Evolutionary conservation across 2,329 filamentous ascomycete species (phyloP).

Genomic region (Pyrenophora teres): DNA sequence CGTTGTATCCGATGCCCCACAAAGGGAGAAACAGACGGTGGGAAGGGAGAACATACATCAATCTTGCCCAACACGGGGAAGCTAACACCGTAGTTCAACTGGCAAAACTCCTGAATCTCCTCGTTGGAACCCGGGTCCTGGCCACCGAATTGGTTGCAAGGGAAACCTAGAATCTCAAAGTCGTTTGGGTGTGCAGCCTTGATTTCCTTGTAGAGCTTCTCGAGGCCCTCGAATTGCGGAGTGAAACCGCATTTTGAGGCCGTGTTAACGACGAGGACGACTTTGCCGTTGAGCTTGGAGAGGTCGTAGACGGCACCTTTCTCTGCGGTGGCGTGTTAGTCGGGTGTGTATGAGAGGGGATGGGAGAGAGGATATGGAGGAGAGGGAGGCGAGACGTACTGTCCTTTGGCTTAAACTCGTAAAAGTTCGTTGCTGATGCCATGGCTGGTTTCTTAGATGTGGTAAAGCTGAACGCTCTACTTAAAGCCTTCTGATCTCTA

Average conservation of each 20-base stretch:
- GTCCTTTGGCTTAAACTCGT: slow-evolving; percentile 82
- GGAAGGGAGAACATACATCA: slow-evolving; percentile 62
- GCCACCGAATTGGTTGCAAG: slow-evolving; percentile 94
- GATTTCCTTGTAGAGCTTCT: slow-evolving; percentile 83
- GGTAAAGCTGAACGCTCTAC: too few relatives aligned
- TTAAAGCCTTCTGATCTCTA: too few relatives aligned
- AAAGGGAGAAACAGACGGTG: slow-evolving; percentile 3
- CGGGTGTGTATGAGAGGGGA: not conserved
- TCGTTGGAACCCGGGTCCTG: slow-evolving; percentile 81
- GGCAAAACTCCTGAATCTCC: slow-evolving; percentile 74
- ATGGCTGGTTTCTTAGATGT: slow-evolving; percentile 51
- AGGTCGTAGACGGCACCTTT: slow-evolving; percentile 75
- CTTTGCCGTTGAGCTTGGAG: slow-evolving; percentile 79
- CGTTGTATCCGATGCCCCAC: too few relatives aligned
- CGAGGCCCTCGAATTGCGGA: slow-evolving; percentile 88
- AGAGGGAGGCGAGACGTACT: slow-evolving; percentile 60
- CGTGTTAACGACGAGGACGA: slow-evolving; percentile 95
- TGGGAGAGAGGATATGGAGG: not conserved
- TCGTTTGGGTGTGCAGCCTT: slow-evolving; percentile 71
- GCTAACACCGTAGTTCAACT: slow-evolving; percentile 88
- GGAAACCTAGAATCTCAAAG: slow-evolving; percentile 91
- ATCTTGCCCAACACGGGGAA: slow-evolving; percentile 93
- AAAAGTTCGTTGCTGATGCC: slow-evolving; percentile 73
- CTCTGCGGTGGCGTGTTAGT: slow-evolving; percentile 56
- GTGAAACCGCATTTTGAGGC: slow-evolving; percentile 99